These are phyloP conservation scores for Sungouiozyma ichnusensis DNA, from an alignment of 805 yeast species.

Conservation along the genomic window DNA sequence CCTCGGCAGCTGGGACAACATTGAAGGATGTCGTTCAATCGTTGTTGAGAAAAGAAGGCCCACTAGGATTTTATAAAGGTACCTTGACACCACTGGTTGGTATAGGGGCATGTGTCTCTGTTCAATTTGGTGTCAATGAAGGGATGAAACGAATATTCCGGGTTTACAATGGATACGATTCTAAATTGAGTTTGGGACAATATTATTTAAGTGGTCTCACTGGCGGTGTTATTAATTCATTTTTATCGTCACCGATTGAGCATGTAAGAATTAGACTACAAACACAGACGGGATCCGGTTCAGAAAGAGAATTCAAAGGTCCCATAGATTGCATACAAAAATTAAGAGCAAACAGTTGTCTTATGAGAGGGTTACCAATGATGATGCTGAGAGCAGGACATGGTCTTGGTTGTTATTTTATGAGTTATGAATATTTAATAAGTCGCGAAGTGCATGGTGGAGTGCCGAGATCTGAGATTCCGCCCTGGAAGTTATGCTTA, in stretches of 20 bases:
- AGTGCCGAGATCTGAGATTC: conserved; percentile 55
- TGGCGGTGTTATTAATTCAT: conserved; percentile 88
- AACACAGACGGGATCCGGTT: conserved; percentile 46
- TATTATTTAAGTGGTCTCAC: conserved; percentile 76
- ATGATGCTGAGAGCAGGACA: conserved; percentile 76
- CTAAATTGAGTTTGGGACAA: conserved; percentile 44
- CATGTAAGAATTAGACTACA: conserved; percentile 91
- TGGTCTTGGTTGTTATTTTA: conserved; percentile 82
- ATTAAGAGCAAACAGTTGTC: conserved; percentile 42
- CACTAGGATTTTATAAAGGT: conserved; percentile 82
- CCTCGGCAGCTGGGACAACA: conserved; percentile 63
- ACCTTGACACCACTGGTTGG: conserved; percentile 89
- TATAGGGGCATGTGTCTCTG: conserved; percentile 95
- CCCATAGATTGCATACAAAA: conserved; percentile 35
- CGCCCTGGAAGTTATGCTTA: conserved; percentile 76
- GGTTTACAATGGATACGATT: conserved; percentile 15
- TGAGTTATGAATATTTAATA: conserved; percentile 83
- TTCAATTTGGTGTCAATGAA: conserved; percentile 92
- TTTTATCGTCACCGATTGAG: conserved; percentile 88
- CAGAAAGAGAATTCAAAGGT: conserved; percentile 48
- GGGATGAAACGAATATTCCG: conserved; percentile 74
- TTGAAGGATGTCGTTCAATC: conserved; percentile 69
- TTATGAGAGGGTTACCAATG: conserved; percentile 76
- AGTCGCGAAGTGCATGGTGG: conserved; percentile 36
- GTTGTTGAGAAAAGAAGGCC: conserved; percentile 71